phyloP scores from a whole-genome alignment of 2,329 filamentous ascomycete genomes.

The Beauveria sp. region DNA sequence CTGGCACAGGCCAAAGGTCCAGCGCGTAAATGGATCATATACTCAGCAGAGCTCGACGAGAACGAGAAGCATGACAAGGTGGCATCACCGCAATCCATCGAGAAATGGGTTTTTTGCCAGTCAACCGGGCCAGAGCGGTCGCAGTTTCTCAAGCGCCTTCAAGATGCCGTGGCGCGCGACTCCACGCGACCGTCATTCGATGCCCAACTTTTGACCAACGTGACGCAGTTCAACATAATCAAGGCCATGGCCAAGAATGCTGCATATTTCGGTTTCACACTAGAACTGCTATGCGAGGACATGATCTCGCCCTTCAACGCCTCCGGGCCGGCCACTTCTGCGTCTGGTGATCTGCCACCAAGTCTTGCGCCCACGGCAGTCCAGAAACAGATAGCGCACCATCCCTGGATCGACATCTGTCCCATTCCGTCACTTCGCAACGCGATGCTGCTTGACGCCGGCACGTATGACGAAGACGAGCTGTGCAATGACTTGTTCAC shows the following conservation, averaged over 20 bases:
- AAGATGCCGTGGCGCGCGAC: background rate
- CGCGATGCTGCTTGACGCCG: background rate
- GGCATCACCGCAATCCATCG: background rate
- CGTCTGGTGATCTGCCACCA: background rate
- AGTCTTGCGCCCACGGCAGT: conserved; percentile 12
- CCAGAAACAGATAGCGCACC: conserved; percentile 12
- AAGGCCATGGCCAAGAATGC: background rate
- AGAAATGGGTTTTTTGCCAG: background rate
- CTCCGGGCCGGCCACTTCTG: background rate
- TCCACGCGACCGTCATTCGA: background rate
- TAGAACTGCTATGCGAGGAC: background rate
- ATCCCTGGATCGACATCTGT: conserved; percentile 14
- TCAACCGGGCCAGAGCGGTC: background rate
- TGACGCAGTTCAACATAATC: background rate
- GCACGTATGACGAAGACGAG: conserved; percentile 13
- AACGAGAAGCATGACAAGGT: background rate
- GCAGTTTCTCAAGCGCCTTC: background rate
- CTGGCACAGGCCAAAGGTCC: background rate
- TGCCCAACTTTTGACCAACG: background rate
- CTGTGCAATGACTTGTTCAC: conserved; percentile 13
- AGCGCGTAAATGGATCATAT: background rate
- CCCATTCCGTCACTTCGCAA: conserved; percentile 11
- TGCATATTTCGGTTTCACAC: background rate
- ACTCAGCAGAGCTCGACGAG: background rate
- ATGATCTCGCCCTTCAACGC: background rate